Evolutionary conservation across 495 filamentous ascomycete species (phyloP), one percentile per base, ranked within the genome.

Genomic region (Parachaetomium inaequale): DNA sequence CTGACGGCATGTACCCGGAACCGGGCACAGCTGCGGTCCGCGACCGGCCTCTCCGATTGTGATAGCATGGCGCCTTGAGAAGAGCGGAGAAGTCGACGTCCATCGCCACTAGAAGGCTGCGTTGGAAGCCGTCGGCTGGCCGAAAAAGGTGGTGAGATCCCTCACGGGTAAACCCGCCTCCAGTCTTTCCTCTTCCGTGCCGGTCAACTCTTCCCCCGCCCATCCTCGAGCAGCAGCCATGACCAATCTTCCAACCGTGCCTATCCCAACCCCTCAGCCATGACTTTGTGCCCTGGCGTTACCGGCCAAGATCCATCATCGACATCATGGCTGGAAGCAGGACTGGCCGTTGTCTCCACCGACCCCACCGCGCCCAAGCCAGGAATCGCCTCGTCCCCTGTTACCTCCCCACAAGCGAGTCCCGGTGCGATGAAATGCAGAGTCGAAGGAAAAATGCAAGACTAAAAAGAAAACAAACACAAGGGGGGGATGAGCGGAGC

Each of bases 361-460:
- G 15, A 47, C 21, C 46, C 51, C 49, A 49, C 29, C 52, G 15
- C 50, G 25, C 46, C 51, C 49, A 49, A 52, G 50, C 51, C 15
- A 56, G 50, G 52, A 61, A 62, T 63, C 68, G 68, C 66, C 65
- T 69, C 68, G 42, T 72, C 72, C 70, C 71, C 68, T 69, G 23
- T 55, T 68, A 60, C 75, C 70, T 78, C 75, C 74, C 74, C 74
- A 74, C 74, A 73, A 76, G 75, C 72, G 71, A 67, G 66, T 62
- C 62, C 68, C 59, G 71, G 66, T 74, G 69, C 71, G 69, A 68
- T 66, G 63, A 63, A 64, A 63, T 62, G 64, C 65, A 65, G 42
- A 63, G 62, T 60, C 47, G 12, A 68, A 67, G 21, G 58, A 66
- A 66, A 66, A 65, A 38, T 38, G 40, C 46, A 63, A 60, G 62